phyloP scores from a whole-genome alignment of 352 stramenopile genomes.

The Chrysophaeum taylorii region DNA sequence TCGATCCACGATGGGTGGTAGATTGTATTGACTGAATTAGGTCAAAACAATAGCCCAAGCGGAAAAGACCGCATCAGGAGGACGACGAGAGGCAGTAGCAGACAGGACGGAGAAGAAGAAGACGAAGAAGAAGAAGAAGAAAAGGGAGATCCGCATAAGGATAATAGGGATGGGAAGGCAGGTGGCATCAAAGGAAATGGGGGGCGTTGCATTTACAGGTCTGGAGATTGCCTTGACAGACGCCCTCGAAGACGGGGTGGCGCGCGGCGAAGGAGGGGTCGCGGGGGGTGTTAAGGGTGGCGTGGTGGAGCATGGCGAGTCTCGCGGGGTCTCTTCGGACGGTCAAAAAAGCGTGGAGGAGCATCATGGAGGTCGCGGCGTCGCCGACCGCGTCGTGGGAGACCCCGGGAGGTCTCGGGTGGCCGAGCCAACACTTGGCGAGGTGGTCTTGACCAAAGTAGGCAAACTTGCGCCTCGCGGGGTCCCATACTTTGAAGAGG shows the following conservation, averaged over 20 bases:
- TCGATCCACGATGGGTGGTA: too few relatives aligned
- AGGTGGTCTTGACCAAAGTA: constrained; percentile 68
- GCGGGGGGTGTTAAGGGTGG: constrained; percentile 59
- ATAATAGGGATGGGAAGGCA: too few relatives aligned
- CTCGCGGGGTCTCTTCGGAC: constrained; percentile 58
- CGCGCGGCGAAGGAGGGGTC: constrained; percentile 65
- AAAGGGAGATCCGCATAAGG: too few relatives aligned
- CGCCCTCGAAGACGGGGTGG: constrained; percentile 64
- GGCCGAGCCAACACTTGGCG: constrained; percentile 60
- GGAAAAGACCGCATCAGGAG: too few relatives aligned
- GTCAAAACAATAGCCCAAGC: too few relatives aligned
- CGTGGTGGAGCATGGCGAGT: constrained; percentile 64
- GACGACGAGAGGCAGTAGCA: too few relatives aligned
- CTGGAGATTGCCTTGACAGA: constrained; percentile 23
- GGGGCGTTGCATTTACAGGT: neutral
- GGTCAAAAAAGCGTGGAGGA: constrained; percentile 68
- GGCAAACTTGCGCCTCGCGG: constrained; percentile 49
- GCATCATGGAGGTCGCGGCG: constrained; percentile 70
- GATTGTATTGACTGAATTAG: too few relatives aligned
- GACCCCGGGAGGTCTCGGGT: constrained; percentile 45
- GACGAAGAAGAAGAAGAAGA: too few relatives aligned
- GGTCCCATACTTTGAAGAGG: constrained; percentile 55
- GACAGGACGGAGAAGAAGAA: too few relatives aligned
- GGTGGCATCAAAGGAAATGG: constrained; percentile 5
- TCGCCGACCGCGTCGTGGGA: constrained; percentile 70